Percentiles rank a stretch among this genome's conserved stretches.
phyloP scores from a whole-genome alignment of 257 asterid species.

The Nicotiana paniculata region DNA sequence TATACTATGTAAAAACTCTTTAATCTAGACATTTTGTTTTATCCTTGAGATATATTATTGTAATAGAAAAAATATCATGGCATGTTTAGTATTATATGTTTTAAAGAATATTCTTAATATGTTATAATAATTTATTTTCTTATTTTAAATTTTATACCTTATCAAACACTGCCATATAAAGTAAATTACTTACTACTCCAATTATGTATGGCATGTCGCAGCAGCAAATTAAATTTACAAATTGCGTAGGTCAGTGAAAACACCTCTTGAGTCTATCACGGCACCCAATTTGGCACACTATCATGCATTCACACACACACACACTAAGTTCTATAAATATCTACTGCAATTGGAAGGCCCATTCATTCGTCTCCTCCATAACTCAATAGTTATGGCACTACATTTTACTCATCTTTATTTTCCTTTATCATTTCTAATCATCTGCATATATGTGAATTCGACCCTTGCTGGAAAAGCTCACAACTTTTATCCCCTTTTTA shows the following conservation, averaged over 20 bases:
- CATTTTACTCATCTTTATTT: background rate
- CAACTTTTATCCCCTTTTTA: background rate
- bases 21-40: no score
- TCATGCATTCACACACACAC: background rate
- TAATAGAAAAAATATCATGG: background rate
- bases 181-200: background rate
- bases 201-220: background rate
- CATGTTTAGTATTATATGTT: background rate
- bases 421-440: background rate
- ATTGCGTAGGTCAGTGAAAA: background rate
- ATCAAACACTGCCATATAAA: no score
- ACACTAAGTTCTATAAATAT: background rate
- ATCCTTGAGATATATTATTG: no score
- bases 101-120: no score
- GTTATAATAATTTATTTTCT: no score
- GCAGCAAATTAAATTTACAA: background rate
- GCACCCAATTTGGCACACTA: background rate
- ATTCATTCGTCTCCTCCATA: background rate
- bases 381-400: background rate
- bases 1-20: no score
- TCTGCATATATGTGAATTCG: background rate
- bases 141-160: background rate
- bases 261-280: background rate
- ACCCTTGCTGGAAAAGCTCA: background rate
- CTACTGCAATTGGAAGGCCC: background rate